phyloP scores from a whole-genome alignment of 208 protist species.

The Phytomonas serpens region DNA sequence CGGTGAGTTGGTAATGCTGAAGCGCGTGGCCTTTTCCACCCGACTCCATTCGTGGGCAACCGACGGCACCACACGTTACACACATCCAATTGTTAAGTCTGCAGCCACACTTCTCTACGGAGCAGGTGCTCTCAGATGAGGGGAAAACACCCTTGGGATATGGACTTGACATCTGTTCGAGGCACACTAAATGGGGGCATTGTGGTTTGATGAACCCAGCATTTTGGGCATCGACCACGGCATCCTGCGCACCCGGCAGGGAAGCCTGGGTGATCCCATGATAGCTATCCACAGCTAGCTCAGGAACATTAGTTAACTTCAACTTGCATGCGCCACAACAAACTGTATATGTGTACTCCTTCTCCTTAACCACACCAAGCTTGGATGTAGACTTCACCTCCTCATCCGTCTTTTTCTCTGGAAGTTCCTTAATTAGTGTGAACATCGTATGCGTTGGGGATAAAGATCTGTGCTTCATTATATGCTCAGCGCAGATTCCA shows the following conservation, averaged over 20 bases:
- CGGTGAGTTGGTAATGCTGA: constrained; percentile 71
- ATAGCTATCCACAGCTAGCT: constrained; percentile 45
- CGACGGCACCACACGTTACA: constrained; percentile 89
- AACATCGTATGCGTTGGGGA: constrained; percentile 57
- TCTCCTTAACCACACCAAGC: constrained; percentile 50
- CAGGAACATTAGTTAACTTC: constrained; percentile 32
- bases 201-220: constrained; percentile 30
- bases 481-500: constrained; percentile 63
- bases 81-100: constrained; percentile 95
- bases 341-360: constrained; percentile 57
- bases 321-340: constrained; percentile 50
- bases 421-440: constrained; percentile 61
- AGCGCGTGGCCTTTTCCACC: constrained; percentile 95
- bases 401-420: constrained; percentile 24
- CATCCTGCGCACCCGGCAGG: constrained; percentile 48
- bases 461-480: constrained; percentile 54
- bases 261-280: constrained; percentile 43
- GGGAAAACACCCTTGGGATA: constrained; percentile 27
- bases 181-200: constrained; percentile 70
- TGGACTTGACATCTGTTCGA: constrained; percentile 66
- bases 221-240: constrained; percentile 11
- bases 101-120: constrained; percentile 64
- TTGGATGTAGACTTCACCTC: constrained; percentile 19
- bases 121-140: constrained; percentile 41
- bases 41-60: constrained; percentile 90